Evolutionary conservation across 106 monocot species (phyloP).

Genomic region (Apostasia shenzhenica): DNA sequence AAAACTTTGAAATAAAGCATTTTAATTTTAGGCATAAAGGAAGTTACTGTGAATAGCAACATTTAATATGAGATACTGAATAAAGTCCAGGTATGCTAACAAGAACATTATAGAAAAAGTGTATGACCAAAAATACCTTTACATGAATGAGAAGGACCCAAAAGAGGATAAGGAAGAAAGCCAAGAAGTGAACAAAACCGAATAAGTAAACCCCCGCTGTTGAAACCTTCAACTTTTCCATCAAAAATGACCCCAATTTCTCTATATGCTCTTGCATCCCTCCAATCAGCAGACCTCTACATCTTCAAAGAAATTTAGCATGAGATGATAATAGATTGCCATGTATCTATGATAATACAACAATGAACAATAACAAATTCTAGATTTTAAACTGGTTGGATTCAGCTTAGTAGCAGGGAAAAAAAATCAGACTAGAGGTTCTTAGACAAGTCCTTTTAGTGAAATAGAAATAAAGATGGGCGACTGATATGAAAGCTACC

Average conservation of each 20-base stretch:
- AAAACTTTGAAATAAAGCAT: too few relatives aligned
- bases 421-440: too few relatives aligned
- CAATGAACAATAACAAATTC: neutral
- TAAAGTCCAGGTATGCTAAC: neutral
- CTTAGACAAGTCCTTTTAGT: neutral
- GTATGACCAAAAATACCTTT: constrained; percentile 40
- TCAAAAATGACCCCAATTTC: constrained; percentile 64
- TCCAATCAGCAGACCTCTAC: constrained; percentile 95
- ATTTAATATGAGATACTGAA: neutral
- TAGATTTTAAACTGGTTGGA: neutral
- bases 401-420: too few relatives aligned
- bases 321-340: constrained; percentile 12
- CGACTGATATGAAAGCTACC: neutral
- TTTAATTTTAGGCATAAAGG: too few relatives aligned
- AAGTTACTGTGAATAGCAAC: neutral
- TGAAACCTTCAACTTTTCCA: constrained; percentile 61
- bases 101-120: neutral
- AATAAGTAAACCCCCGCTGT: constrained; percentile 73
- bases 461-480: neutral
- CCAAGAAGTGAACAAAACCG: constrained; percentile 79
- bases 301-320: constrained; percentile 55
- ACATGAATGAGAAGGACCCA: constrained; percentile 70
- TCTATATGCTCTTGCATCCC: constrained; percentile 64
- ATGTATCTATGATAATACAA: neutral
- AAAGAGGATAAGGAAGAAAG: constrained; percentile 80